Evolutionary conservation across 2,329 filamentous ascomycete genomes (phyloP).

Genomic region (Aspergillus viridinutans): DNA sequence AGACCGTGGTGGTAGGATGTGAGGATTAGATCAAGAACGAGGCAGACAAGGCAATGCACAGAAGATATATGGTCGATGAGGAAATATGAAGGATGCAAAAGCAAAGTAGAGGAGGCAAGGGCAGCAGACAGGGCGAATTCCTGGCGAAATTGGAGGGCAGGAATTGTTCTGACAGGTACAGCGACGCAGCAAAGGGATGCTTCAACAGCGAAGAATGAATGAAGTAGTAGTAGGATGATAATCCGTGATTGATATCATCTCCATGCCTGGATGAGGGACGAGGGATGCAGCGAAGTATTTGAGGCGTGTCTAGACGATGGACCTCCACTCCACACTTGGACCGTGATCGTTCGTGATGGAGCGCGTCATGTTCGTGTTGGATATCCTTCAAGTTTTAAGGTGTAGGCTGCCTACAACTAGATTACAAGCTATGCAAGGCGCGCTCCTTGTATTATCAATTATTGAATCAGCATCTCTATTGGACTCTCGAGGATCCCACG

Average conservation of each 20-base stretch:
- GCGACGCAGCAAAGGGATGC: background rate
- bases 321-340: background rate
- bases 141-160: conserved; percentile 1
- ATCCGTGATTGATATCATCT: background rate
- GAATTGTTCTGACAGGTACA: background rate
- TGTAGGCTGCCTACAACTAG: background rate
- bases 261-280: background rate
- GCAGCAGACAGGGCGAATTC: conserved; percentile 1
- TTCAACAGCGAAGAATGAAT: background rate
- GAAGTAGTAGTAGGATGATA: background rate
- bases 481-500: background rate
- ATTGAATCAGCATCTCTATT: background rate
- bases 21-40: background rate
- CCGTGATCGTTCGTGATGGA: background rate
- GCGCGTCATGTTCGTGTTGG: background rate
- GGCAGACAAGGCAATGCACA: conserved; percentile 8
- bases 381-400: background rate
- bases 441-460: background rate
- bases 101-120: background rate
- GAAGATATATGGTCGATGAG: conserved; percentile 7
- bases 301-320: background rate
- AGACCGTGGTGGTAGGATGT: background rate
- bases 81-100: background rate
- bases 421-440: background rate
- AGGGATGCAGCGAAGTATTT: background rate